phyloP scores from a whole-genome alignment of 139 green algal genomes.

The Zygnema cylindricum region DNA sequence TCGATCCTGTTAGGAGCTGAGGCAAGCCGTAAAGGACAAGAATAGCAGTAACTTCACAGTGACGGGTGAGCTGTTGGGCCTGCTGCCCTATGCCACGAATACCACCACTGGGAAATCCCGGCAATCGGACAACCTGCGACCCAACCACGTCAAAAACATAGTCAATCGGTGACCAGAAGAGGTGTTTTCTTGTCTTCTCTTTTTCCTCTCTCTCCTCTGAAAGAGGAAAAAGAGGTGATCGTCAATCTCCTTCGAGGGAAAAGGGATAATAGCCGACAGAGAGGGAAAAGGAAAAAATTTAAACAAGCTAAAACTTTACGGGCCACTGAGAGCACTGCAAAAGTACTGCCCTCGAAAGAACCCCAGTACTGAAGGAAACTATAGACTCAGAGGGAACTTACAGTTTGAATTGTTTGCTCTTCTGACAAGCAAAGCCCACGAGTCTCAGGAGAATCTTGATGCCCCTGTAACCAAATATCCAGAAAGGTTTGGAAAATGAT shows the following conservation, averaged over 20 bases:
- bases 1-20: conserved; percentile 77
- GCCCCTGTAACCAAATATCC: conserved; percentile 43
- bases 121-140: background rate
- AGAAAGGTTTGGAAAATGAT: too few species aligned
- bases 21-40: conserved; percentile 89
- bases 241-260: too few species aligned
- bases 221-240: too few species aligned
- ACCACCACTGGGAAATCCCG: background rate
- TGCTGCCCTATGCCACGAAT: conserved; percentile 43
- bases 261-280: background rate
- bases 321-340: too few species aligned
- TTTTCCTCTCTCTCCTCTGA: too few species aligned
- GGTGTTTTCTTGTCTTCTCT: too few species aligned
- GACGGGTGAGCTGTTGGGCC: conserved; percentile 64
- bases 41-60: conserved; percentile 78
- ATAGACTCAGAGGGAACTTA: conserved; percentile 9
- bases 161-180: too few species aligned
- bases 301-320: too few species aligned
- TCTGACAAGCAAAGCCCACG: conserved; percentile 80
- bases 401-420: conserved; percentile 68
- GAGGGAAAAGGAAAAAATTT: background rate
- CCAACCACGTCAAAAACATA: too few species aligned
- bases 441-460: conserved; percentile 69
- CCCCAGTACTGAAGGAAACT: too few species aligned
- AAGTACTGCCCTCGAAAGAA: too few species aligned